phyloP scores from a whole-genome alignment of 139 green algal species.

The Limnomonas spitsbergensis region DNA sequence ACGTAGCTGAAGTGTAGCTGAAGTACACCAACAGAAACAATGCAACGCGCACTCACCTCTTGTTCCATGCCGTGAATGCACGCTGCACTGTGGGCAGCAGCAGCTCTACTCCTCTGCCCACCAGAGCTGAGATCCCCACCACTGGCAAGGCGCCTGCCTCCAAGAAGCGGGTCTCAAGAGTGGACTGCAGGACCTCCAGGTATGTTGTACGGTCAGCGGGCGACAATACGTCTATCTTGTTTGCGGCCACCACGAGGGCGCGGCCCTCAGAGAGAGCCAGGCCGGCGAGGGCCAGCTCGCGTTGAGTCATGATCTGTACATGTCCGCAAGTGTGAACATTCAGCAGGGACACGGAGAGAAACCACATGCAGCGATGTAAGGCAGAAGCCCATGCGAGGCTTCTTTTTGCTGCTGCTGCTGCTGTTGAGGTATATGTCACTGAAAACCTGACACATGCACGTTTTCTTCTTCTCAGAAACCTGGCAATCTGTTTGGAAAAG shows the following conservation, averaged over 20 bases:
- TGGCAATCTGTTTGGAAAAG: no score
- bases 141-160: constrained; percentile 40
- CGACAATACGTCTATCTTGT: constrained; percentile 75
- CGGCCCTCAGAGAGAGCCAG: constrained; percentile 58
- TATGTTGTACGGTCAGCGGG: constrained; percentile 12
- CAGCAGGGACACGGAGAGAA: no score
- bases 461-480: no score
- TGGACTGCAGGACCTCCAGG: constrained; percentile 5
- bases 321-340: no score
- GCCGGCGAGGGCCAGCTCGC: constrained; percentile 63
- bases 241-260: constrained; percentile 67
- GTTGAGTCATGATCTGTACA: constrained; percentile 50
- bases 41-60: constrained; percentile 35
- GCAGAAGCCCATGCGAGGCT: no score
- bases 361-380: no score
- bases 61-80: constrained; percentile 66
- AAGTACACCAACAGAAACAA: no score
- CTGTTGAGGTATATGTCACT: no score
- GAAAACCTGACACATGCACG: no score
- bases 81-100: constrained; percentile 56
- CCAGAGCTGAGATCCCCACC: constrained; percentile 58
- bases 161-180: constrained; percentile 39
- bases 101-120: constrained; percentile 37
- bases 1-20: no score
- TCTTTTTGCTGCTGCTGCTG: no score